Evolutionary conservation across 1,284 basidiomycete genomes (phyloP).

Genomic region (Sporisorium exsertum): DNA sequence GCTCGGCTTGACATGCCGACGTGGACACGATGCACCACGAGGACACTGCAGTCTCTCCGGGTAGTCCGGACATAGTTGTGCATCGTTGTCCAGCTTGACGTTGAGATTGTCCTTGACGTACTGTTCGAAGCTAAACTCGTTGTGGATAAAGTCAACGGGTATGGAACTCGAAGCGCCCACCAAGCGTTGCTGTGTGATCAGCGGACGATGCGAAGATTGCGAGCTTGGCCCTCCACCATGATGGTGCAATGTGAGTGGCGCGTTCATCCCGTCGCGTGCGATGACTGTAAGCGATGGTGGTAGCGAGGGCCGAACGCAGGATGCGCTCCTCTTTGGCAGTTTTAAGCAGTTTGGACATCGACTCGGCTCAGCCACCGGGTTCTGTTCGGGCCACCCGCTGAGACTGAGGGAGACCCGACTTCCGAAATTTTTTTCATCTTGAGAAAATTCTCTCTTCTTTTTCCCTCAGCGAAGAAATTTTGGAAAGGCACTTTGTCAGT

Average conservation of each 20-base stretch:
- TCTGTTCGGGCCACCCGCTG: background rate
- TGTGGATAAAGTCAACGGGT: slow-evolving; percentile 84
- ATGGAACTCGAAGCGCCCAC: slow-evolving; percentile 28
- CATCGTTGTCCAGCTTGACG: slow-evolving; percentile 92
- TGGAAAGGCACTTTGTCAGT: slow-evolving; percentile 13
- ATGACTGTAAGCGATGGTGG: background rate
- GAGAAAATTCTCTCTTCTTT: slow-evolving; percentile 4
- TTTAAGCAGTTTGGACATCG: background rate
- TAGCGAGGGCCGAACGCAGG: too few relatives aligned
- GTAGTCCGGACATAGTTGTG: slow-evolving; percentile 66
- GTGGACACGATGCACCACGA: slow-evolving; percentile 47
- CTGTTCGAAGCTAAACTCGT: slow-evolving; percentile 84
- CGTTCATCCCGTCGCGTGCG: slow-evolving; percentile 18
- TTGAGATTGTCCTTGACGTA: slow-evolving; percentile 86
- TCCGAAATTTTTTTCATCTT: slow-evolving; percentile 10
- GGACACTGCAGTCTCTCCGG: slow-evolving; percentile 42
- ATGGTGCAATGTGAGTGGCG: slow-evolving; percentile 31
- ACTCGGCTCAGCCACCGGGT: slow-evolving; percentile 24
- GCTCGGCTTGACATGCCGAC: slow-evolving; percentile 51
- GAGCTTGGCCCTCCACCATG: slow-evolving; percentile 13
- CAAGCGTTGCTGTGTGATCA: slow-evolving; percentile 38
- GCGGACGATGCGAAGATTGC: slow-evolving; percentile 28
- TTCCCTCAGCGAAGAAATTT: background rate
- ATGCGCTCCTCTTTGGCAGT: too few relatives aligned
- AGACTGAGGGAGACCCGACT: slow-evolving; percentile 4